Evolutionary conservation across 1,284 basidiomycete genomes (phyloP).

Genomic region (Golubevia sp.): DNA sequence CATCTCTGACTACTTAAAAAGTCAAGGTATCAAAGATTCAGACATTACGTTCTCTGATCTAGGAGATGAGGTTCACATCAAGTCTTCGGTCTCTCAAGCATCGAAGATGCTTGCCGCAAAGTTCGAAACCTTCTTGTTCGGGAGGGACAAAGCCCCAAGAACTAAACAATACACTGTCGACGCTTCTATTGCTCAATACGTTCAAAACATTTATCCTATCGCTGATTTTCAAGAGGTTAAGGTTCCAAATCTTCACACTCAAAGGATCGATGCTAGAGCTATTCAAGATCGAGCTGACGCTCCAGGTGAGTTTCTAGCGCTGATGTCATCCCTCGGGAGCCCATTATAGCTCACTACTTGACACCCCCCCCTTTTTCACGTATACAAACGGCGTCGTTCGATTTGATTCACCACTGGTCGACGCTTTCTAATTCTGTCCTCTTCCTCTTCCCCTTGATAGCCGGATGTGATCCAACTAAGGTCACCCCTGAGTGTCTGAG

Average conservation of each 20-base stretch:
- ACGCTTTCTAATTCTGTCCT: too few relatives aligned
- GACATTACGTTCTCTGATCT: constrained; percentile 1
- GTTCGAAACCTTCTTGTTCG: constrained; percentile 6
- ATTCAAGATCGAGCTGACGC: not conserved
- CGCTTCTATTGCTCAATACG: constrained; percentile 3
- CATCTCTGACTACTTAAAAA: constrained; percentile 6
- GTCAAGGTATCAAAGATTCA: constrained; percentile 5
- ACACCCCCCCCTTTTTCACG: too few relatives aligned
- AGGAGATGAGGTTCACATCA: constrained; percentile 11
- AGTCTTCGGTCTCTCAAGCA: constrained; percentile 12
- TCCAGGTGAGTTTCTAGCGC: too few relatives aligned
- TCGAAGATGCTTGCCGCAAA: constrained; percentile 10
- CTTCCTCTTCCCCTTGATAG: too few relatives aligned
- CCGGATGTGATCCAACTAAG: constrained; percentile 1
- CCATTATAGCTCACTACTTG: too few relatives aligned
- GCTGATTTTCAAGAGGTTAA: constrained; percentile 4
- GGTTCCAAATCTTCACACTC: not conserved
- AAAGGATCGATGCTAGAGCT: not conserved
- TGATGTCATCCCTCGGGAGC: too few relatives aligned
- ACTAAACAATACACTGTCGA: constrained; percentile 13
- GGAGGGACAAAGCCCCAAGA: constrained; percentile 3
- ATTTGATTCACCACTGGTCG: too few relatives aligned
- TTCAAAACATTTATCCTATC: constrained; percentile 8
- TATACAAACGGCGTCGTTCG: too few relatives aligned
- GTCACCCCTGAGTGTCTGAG: constrained; percentile 1